These are phyloP conservation scores for Colletotrichum tofieldiae DNA, from an alignment of 2,329 filamentous ascomycete genomes.

Conservation along the genomic window DNA sequence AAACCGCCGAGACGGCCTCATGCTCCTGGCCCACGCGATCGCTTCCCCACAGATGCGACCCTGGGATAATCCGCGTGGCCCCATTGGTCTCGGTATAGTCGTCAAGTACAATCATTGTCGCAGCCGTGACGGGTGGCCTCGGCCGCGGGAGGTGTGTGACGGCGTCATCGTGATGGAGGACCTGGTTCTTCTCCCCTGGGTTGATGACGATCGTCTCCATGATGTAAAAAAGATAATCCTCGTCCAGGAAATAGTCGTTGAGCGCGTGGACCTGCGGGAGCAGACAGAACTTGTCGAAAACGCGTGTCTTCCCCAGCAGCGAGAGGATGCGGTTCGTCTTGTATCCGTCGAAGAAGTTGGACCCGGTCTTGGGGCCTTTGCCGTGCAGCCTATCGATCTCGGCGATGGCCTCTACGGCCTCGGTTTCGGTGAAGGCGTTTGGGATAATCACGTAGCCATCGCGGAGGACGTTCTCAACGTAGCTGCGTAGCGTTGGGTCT, in stretches of 20 bases:
- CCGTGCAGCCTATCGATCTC: constrained; percentile 26
- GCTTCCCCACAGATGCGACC: constrained; percentile 53
- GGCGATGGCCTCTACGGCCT: constrained; percentile 12
- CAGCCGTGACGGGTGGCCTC: constrained; percentile 51
- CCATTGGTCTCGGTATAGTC: constrained; percentile 53
- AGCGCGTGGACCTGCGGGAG: constrained; percentile 54
- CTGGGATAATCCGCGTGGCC: constrained; percentile 54
- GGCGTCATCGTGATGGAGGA: constrained; percentile 53
- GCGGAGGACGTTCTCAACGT: constrained; percentile 42
- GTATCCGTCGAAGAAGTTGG: constrained; percentile 56
- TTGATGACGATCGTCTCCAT: constrained; percentile 57
- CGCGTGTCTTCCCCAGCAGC: constrained; percentile 56
- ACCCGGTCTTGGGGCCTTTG: constrained; percentile 47
- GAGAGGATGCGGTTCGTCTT: constrained; percentile 56
- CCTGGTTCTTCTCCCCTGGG: constrained; percentile 54
- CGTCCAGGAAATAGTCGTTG: constrained; percentile 57
- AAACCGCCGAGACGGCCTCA: constrained; percentile 52
- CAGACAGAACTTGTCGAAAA: constrained; percentile 56
- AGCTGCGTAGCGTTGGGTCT: constrained; percentile 5
- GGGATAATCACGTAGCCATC: constrained; percentile 55
- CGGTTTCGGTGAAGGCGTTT: constrained; percentile 47
- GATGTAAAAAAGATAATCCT: constrained; percentile 54
- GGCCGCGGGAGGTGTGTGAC: constrained; percentile 53
- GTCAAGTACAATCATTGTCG: constrained; percentile 51
- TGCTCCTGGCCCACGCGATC: constrained; percentile 46